A percentile compares a stretch with the other conserved stretches of the same genome.
These are phyloP conservation scores for Saturnispora diversa DNA, from an alignment of 805 yeast genomes.

Conservation along the genomic window DNA sequence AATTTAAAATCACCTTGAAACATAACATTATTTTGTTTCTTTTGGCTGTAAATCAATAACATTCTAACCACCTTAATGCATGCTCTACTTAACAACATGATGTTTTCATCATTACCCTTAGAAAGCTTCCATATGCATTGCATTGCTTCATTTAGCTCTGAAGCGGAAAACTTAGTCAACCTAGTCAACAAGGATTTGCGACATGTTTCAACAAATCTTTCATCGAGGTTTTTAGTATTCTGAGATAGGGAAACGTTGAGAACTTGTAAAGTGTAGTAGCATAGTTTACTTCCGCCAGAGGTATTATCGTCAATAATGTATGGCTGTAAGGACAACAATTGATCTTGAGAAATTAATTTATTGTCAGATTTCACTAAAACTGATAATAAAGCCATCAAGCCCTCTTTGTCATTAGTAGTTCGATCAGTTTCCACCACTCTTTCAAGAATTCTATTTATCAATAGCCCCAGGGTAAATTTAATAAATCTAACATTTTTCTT, in stretches of 20 bases:
- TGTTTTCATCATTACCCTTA: constrained; percentile 34
- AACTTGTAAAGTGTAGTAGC: constrained; percentile 46
- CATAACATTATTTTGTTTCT: constrained; percentile 11
- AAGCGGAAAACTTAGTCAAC: constrained; percentile 51
- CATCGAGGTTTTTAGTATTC: constrained; percentile 35
- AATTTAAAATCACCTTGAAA: constrained; percentile 37
- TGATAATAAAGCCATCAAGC: constrained; percentile 43
- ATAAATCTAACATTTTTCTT: constrained; percentile 15
- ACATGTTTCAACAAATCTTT: constrained; percentile 41
- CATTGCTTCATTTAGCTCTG: constrained; percentile 65
- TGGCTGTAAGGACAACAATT: constrained; percentile 57
- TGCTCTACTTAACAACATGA: constrained; percentile 48
- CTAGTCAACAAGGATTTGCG: constrained; percentile 45
- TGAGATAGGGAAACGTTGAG: constrained; percentile 43
- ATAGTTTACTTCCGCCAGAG: constrained; percentile 33
- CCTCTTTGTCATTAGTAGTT: constrained; percentile 24
- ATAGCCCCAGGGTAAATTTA: constrained; percentile 19
- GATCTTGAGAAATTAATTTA: constrained; percentile 54
- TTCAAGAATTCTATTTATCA: constrained; percentile 33
- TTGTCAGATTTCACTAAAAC: constrained; percentile 47
- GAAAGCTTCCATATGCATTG: constrained; percentile 60
- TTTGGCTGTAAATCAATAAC: constrained; percentile 39
- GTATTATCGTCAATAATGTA: constrained; percentile 44
- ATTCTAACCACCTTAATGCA: constrained; percentile 52
- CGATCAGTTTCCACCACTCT: constrained; percentile 26